Conservation (phyloP, 371 early-diverging fungal genomes). For the Rozella allomycis region DNA sequence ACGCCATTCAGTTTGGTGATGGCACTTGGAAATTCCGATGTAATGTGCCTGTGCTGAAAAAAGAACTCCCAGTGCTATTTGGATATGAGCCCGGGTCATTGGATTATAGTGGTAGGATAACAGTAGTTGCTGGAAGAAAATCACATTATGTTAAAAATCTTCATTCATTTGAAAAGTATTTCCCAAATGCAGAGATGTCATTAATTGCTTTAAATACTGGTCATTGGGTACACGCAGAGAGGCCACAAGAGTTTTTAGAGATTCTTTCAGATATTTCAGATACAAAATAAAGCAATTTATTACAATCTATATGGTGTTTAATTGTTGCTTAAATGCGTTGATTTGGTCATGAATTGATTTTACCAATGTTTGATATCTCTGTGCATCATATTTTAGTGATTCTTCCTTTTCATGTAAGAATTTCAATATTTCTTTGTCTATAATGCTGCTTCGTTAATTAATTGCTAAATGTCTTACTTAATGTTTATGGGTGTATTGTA, state of each 20-base stretch:
- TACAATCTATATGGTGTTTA: not conserved
- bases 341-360: too few relatives aligned
- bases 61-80: constrained; percentile 29
- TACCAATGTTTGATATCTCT: too few relatives aligned
- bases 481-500: too few relatives aligned
- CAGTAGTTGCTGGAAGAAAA: constrained; percentile 55
- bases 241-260: constrained; percentile 36
- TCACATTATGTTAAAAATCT: constrained; percentile 33
- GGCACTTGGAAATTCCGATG: constrained; percentile 35
- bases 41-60: constrained; percentile 39
- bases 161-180: constrained; percentile 27
- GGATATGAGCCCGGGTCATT: constrained; percentile 20
- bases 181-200: constrained; percentile 36
- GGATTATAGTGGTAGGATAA: constrained; percentile 25
- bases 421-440: too few relatives aligned
- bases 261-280: constrained; percentile 23
- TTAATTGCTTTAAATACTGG: constrained; percentile 53
- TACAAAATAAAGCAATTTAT: constrained; percentile 4
- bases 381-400: too few relatives aligned
- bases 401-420: too few relatives aligned
- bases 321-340: too few relatives aligned
- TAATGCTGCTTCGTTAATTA: too few relatives aligned
- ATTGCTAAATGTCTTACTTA: too few relatives aligned
- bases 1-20: constrained; percentile 32
- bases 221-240: constrained; percentile 73